phyloP scores from a whole-genome alignment of 1,139 yeast species.

The Magnusiomyces fungicola region DNA sequence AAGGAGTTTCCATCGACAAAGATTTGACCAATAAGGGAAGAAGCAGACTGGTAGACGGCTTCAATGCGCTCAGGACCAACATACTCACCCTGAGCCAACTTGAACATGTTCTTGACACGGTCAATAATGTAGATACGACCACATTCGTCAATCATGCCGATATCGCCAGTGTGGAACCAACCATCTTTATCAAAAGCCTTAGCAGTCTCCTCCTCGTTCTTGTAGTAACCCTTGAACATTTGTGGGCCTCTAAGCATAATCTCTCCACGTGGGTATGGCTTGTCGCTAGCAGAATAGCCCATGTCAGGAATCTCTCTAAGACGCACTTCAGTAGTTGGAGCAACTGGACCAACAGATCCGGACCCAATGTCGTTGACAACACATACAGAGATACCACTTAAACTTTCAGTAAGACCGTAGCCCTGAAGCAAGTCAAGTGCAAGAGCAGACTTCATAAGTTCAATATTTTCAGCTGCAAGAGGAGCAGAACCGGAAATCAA shows the following conservation, averaged over 20 bases:
- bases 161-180: slow-evolving; percentile 75
- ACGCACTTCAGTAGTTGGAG: slow-evolving; percentile 48
- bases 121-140: slow-evolving; percentile 61
- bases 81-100: slow-evolving; percentile 76
- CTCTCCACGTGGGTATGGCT: slow-evolving; percentile 49
- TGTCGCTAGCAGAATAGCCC: slow-evolving; percentile 50
- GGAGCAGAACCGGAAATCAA: slow-evolving; percentile 70
- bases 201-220: slow-evolving; percentile 47
- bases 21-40: slow-evolving; percentile 47
- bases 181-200: slow-evolving; percentile 55
- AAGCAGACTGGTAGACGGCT: slow-evolving; percentile 49
- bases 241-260: slow-evolving; percentile 62
- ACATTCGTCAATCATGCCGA: slow-evolving; percentile 47
- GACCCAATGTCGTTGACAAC: slow-evolving; percentile 39
- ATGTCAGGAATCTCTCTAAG: slow-evolving; percentile 61
- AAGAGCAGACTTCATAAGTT: slow-evolving; percentile 55
- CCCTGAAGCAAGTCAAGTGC: slow-evolving; percentile 60
- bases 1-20: slow-evolving; percentile 67
- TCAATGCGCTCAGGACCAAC: slow-evolving; percentile 75
- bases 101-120: slow-evolving; percentile 74
- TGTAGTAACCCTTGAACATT: slow-evolving; percentile 52
- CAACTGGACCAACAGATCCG: slow-evolving; percentile 60
- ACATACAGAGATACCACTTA: slow-evolving; percentile 52
- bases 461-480: slow-evolving; percentile 50
- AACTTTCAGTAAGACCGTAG: slow-evolving; percentile 71